phyloP scores from a whole-genome alignment of 441 rosid genomes.

The Populus hybrid region DNA sequence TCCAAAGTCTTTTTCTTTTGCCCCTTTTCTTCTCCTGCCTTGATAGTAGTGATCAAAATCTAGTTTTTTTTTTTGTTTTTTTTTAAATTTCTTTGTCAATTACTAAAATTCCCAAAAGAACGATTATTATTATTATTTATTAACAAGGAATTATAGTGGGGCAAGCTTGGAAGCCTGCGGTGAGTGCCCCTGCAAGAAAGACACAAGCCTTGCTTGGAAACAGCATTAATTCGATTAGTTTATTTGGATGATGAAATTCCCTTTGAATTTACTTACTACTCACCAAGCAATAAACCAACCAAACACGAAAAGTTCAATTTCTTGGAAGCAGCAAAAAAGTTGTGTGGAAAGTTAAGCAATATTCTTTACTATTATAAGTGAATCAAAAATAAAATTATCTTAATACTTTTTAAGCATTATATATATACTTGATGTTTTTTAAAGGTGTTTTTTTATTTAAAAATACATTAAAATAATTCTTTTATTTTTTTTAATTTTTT shows the following conservation, averaged over 20 bases:
- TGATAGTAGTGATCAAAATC: not conserved
- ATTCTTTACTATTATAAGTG: too few species aligned
- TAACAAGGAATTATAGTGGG: not conserved
- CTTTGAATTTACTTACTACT: constrained; percentile 6
- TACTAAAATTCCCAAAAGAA: not conserved
- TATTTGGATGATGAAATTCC: not conserved
- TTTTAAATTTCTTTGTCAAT: not conserved
- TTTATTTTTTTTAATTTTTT: too few species aligned
- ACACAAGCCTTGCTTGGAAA: too few species aligned
- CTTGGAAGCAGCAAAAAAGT: not conserved
- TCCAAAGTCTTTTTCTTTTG: too few species aligned
- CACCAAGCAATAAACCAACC: not conserved
- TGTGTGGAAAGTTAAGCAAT: not conserved
- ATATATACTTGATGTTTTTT: too few species aligned
- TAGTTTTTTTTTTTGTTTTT: too few species aligned
- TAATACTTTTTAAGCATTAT: too few species aligned
- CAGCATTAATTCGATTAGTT: not conserved
- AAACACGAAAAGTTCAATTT: not conserved
- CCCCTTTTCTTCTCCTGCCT: too few species aligned
- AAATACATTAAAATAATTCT: not conserved
- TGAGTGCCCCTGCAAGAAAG: not conserved
- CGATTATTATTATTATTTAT: too few species aligned
- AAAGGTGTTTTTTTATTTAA: not conserved
- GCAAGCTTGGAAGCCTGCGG: not conserved
- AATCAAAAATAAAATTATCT: too few species aligned